These are phyloP conservation scores for Sporothrix humicola DNA, from an alignment of 2,329 filamentous ascomycete genomes.

Conservation along the genomic window DNA sequence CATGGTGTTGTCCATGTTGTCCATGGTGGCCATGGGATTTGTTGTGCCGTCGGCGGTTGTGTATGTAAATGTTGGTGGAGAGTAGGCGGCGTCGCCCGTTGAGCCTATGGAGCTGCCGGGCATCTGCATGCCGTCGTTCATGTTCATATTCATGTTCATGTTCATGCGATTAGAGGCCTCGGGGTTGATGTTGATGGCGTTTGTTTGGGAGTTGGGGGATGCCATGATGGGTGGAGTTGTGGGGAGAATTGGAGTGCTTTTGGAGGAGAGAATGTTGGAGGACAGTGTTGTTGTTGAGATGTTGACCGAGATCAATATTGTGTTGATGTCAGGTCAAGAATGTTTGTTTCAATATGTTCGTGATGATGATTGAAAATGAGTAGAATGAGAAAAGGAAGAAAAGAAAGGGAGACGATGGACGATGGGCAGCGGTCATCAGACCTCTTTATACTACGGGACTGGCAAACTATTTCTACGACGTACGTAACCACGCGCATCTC, in stretches of 20 bases:
- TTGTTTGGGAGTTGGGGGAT: slow-evolving; percentile 7
- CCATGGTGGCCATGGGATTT: background rate
- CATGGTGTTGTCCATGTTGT: background rate
- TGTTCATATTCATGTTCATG: background rate
- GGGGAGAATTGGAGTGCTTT: background rate
- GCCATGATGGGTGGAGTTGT: background rate
- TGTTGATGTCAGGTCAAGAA: background rate
- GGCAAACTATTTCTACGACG: too few species aligned
- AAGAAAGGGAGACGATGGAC: background rate
- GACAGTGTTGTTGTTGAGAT: background rate
- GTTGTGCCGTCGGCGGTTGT: slow-evolving; percentile 8
- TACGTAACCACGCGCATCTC: too few species aligned
- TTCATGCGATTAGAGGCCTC: background rate
- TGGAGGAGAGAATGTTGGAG: background rate
- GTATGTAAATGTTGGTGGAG: slow-evolving; percentile 30
- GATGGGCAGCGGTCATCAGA: background rate
- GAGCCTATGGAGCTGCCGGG: background rate
- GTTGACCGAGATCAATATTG: background rate
- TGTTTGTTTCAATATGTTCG: background rate
- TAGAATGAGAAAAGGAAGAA: background rate
- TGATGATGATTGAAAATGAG: background rate
- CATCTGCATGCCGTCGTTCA: slow-evolving; percentile 8
- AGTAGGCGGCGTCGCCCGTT: slow-evolving; percentile 8
- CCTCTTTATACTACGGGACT: slow-evolving; percentile 22
- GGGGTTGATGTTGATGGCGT: slow-evolving; percentile 30